Percentiles rank a stretch among this genome's conserved stretches.
These are phyloP conservation scores for Cinnamomum micranthum DNA, from an alignment of 164 flowering plant species.

Conservation along the genomic window DNA sequence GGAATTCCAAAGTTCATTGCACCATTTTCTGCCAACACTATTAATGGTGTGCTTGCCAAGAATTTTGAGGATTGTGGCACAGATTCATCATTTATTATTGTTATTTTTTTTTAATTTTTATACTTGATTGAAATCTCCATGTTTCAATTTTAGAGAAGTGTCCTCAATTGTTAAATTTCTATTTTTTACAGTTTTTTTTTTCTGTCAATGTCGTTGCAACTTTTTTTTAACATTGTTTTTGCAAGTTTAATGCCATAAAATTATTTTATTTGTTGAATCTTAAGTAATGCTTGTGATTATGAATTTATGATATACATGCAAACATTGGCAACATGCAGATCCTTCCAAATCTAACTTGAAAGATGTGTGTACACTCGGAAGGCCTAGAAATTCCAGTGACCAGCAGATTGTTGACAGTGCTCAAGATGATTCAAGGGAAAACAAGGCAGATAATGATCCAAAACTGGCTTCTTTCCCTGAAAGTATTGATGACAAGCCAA, in stretches of 20 bases:
- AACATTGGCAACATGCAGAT: conserved; percentile 30
- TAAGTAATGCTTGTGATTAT: not conserved
- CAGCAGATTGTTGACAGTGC: conserved; percentile 17
- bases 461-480: conserved; percentile 19
- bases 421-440: conserved; percentile 8
- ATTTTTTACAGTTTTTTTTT: not conserved
- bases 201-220: not conserved
- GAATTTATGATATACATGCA: not conserved
- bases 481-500: conserved; percentile 45
- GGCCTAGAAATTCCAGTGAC: conserved; percentile 18
- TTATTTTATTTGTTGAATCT: too few relatives aligned
- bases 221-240: too few relatives aligned
- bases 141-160: too few relatives aligned
- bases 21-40: too few relatives aligned
- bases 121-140: too few relatives aligned
- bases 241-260: not conserved
- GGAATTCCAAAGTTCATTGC: too few relatives aligned
- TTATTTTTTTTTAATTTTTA: too few relatives aligned
- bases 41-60: too few relatives aligned
- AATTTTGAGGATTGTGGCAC: too few relatives aligned
- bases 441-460: conserved; percentile 8
- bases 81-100: too few relatives aligned
- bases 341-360: conserved; percentile 23
- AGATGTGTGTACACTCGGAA: conserved; percentile 13
- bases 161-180: not conserved